These are phyloP conservation scores for Xylaria bambusicola DNA, from an alignment of 495 filamentous ascomycete species.

Conservation along the genomic window DNA sequence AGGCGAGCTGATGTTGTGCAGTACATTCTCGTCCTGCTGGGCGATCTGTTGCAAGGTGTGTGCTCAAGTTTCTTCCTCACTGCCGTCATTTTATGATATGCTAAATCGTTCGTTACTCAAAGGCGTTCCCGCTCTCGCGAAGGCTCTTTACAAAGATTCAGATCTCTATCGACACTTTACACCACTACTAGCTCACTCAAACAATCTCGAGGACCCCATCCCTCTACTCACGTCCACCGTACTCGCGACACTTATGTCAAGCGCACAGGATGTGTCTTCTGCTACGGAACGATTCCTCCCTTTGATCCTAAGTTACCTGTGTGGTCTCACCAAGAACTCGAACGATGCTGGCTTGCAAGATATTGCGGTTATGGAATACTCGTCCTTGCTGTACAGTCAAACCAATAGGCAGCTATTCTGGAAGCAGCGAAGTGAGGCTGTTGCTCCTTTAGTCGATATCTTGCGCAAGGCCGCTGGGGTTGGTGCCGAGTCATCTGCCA, in stretches of 20 bases:
- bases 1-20: slow-evolving; percentile 86
- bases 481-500: slow-evolving; percentile 63
- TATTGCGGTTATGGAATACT: slow-evolving; percentile 91
- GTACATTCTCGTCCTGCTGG: slow-evolving; percentile 87
- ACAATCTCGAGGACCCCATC: slow-evolving; percentile 80
- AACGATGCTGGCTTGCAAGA: slow-evolving; percentile 87
- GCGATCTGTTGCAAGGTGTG: slow-evolving; percentile 83
- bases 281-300: slow-evolving; percentile 71
- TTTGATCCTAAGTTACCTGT: slow-evolving; percentile 83
- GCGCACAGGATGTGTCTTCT: slow-evolving; percentile 57
- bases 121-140: slow-evolving; percentile 79
- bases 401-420: slow-evolving; percentile 84
- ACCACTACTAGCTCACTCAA: slow-evolving; percentile 79
- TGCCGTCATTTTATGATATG: background rate
- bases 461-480: slow-evolving; percentile 76
- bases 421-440: slow-evolving; percentile 79
- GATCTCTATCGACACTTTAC: slow-evolving; percentile 84
- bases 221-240: slow-evolving; percentile 89
- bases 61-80: background rate
- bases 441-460: slow-evolving; percentile 80
- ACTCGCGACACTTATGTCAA: slow-evolving; percentile 77
- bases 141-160: slow-evolving; percentile 70
- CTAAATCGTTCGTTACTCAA: slow-evolving; percentile 22
- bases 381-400: slow-evolving; percentile 74
- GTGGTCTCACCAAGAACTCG: slow-evolving; percentile 74